phyloP scores from a whole-genome alignment of 2,329 filamentous ascomycete species.

The Neofusicoccum cordaticola region DNA sequence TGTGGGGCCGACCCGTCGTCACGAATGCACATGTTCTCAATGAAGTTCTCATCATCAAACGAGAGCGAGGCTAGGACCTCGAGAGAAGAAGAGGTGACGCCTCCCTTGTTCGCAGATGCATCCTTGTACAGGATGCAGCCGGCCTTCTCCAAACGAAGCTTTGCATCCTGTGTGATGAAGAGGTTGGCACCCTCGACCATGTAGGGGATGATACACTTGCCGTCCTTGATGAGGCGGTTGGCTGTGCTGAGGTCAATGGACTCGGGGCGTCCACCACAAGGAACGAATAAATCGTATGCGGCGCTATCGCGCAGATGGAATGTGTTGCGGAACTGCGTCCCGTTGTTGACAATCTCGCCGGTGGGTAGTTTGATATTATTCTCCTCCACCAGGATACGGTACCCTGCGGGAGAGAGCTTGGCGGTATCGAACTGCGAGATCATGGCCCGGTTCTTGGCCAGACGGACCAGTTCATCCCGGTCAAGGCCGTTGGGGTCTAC shows the following conservation, averaged over 20 bases:
- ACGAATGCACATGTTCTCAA: slow-evolving; percentile 86
- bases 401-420: slow-evolving; percentile 85
- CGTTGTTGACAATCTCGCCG: slow-evolving; percentile 85
- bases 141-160: slow-evolving; percentile 90
- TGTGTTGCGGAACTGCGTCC: slow-evolving; percentile 93
- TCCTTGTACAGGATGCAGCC: slow-evolving; percentile 97
- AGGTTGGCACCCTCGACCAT: slow-evolving; percentile 97
- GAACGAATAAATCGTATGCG: slow-evolving; percentile 81
- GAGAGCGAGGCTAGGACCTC: slow-evolving; percentile 93
- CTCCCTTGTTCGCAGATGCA: slow-evolving; percentile 96
- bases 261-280: slow-evolving; percentile 92
- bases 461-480: slow-evolving; percentile 73
- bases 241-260: slow-evolving; percentile 91
- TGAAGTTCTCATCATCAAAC: slow-evolving; percentile 86
- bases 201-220: slow-evolving; percentile 84
- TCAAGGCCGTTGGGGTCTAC: slow-evolving; percentile 90
- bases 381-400: slow-evolving; percentile 89
- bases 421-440: slow-evolving; percentile 80
- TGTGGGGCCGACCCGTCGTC: slow-evolving; percentile 75
- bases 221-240: slow-evolving; percentile 82
- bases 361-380: slow-evolving; percentile 81
- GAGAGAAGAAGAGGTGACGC: slow-evolving; percentile 93
- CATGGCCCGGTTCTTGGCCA: slow-evolving; percentile 86
- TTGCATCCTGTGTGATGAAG: slow-evolving; percentile 98
- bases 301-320: slow-evolving; percentile 81